A percentile compares a stretch with the other conserved stretches of the same genome.
phyloP scores from a whole-genome alignment of 2,329 filamentous ascomycete species.

The Aspergillus sp. region DNA sequence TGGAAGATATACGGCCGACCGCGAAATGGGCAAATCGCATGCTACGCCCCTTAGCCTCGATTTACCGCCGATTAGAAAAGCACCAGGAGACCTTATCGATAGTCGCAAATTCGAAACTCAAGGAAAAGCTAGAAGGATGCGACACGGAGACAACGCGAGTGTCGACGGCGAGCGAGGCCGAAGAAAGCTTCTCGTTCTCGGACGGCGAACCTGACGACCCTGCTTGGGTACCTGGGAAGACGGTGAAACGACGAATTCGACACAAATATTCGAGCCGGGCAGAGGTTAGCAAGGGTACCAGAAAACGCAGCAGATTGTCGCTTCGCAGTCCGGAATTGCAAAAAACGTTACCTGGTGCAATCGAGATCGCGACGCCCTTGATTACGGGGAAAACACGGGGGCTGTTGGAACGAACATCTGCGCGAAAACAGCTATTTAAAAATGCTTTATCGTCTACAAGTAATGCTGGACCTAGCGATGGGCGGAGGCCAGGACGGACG shows the following conservation, averaged over 20 bases:
- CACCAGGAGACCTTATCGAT: conserved; percentile 31
- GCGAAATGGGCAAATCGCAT: conserved; percentile 41
- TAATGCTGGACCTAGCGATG: conserved; percentile 1
- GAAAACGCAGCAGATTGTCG: conserved; percentile 23
- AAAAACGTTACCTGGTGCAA: conserved; percentile 34
- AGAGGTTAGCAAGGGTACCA: conserved; percentile 15
- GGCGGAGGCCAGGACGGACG: conserved; percentile 15
- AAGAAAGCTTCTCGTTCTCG: conserved; percentile 19
- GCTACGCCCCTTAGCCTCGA: conserved; percentile 37
- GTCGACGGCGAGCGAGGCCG: conserved; percentile 3
- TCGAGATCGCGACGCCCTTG: conserved; percentile 38
- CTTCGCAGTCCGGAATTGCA: conserved; percentile 31
- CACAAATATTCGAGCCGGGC: conserved; percentile 34
- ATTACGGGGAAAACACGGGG: conserved; percentile 31
- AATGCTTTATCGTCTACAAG: conserved; percentile 5
- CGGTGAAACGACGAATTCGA: conserved; percentile 26
- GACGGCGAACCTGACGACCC: conserved; percentile 35
- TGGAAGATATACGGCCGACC: conserved; percentile 35
- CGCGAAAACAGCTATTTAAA: conserved; percentile 15
- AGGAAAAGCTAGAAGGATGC: conserved; percentile 6
- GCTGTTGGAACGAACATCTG: conserved; percentile 10
- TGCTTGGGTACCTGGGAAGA: conserved; percentile 34
- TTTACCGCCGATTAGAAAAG: conserved; percentile 37
- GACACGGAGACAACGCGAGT: conserved; percentile 3
- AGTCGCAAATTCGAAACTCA: conserved; percentile 17